Evolutionary conservation across 2,329 filamentous ascomycete genomes (phyloP), one percentile per base, ranked within the genome.

Genomic region (Graphilbum ipis-grandicollis): DNA sequence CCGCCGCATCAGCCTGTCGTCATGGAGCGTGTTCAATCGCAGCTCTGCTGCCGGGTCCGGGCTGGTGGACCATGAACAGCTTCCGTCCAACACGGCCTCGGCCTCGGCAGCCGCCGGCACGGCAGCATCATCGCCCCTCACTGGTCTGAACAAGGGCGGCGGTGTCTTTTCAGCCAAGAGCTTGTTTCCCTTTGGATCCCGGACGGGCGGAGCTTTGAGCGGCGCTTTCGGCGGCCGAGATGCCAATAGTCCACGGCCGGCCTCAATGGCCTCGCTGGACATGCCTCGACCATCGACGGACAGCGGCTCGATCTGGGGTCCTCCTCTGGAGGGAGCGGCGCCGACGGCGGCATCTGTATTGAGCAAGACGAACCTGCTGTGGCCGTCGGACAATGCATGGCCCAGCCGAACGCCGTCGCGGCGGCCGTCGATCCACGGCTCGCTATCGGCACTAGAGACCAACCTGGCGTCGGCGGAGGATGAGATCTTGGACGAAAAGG

Each of bases 221-320:
- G n/a, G 56, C 37, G 36, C 62, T 9, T 60, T 64, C 34, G 64
- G 69, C 18, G 70, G 75, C 15, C 59, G 66, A 28, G 69, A 74
- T 31, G 59, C 63, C 3, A 63, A 65, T 51, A 65, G 67, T 51
- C 76, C 80, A 1, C 63, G 79, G 15, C 79, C 80, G 12, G 62
- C 71, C 1, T 81, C 77, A 2, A 77, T 79, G 41, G 71, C 73
- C 13, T 81, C 77, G 0, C 66, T 66, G 5, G 78, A 82, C 40
- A 62, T 86, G 36, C 79, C 81, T 2, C 68, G 82, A 34, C 83
- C 82, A 6, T 86, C 81, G 1, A 80, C 79, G 2, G 83, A 90
- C 43, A 82, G 76, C 43, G 71, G 75, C 34, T 79, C 77, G 19
- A 81, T 85, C 42, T 83, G 79, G 56, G 79, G 75, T 52, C 65